Base-by-base conservation (phyloP, 202 grass and related monocot genomes). In the Saccharum hybrid region DNA sequence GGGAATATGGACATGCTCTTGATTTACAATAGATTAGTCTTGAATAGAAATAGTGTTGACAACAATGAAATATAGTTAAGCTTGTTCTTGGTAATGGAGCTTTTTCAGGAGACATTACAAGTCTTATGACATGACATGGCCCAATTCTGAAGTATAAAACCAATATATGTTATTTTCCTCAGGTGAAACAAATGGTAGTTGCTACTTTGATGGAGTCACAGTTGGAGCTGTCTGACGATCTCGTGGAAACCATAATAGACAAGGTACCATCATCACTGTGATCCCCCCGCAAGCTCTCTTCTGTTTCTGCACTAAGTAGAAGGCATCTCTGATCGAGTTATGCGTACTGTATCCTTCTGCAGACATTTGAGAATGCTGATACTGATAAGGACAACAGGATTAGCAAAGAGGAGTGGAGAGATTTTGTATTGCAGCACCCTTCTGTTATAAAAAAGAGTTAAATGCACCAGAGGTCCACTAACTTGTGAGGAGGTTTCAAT, bases 131-230 rank as follows among this genome's bases (percentile, higher is more conserved):
- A 37, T 71, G 56, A 6, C 38, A 28, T 66, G 43, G 1, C 42
- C 8, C 1, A 10, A 57, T 26, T 26, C 21, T 41, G 9, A 40
- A 52, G 10, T 80, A 49, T 41, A 30, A 63, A 49, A 22, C 16
- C 31, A 54, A 30, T 28, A 37, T n/a, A 43, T 75, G 42, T 2
- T 63, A 65, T 72, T 40, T 40, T n/a, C 43, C 26, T 39, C 66
- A 94, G 91, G 85, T 94, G 1, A 91, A 94, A 64, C 88, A 91
- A 75, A 88, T 94, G 91, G 78, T 94, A 41, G 41, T 90, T 70
- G 88, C 88, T 74, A 76, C 85, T 39, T 38, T 93, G 42, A 56
- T 74, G 77, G 86, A 86, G 40, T 88, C 85, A 46, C 26, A 28
- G 0, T 1, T 1, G 1, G 1, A 1, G 26, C 26, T 1, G 26